Evolutionary conservation across 176 grass and related monocot genomes (phyloP).

Genomic region (Oryza rufipogon): DNA sequence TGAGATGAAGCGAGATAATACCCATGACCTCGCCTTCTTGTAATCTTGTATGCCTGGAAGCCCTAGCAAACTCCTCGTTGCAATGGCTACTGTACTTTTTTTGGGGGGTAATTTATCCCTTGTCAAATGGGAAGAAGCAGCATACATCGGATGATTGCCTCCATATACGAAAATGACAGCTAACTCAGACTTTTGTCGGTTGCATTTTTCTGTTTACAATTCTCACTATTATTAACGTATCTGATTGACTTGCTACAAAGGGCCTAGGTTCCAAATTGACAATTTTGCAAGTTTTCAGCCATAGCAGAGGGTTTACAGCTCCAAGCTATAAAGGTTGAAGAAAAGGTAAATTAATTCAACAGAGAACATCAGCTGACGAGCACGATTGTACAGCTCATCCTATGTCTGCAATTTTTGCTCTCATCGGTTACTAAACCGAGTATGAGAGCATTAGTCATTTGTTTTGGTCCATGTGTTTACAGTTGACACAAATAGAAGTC

Average conservation of each 20-base stretch:
- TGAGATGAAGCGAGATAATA: neutral
- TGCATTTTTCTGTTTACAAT: neutral
- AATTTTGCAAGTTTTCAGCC: neutral
- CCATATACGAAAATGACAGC: neutral
- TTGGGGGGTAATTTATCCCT: constrained; percentile 7
- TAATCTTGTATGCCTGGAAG: neutral
- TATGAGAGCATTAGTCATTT: neutral
- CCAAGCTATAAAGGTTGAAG: neutral
- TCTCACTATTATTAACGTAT: neutral
- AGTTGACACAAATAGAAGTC: neutral
- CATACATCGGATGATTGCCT: neutral
- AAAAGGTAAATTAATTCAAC: neutral
- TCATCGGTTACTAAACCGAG: constrained; percentile 10
- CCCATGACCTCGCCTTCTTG: neutral
- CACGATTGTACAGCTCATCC: neutral
- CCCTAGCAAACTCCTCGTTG: neutral
- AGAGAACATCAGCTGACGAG: neutral
- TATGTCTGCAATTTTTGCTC: neutral
- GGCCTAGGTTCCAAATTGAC: neutral
- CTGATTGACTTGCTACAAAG: neutral
- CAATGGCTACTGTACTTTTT: neutral
- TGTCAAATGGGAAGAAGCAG: neutral
- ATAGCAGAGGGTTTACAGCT: neutral
- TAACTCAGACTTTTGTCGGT: neutral
- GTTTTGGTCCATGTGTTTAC: neutral